These are phyloP conservation scores for Colletotrichum tropicicola DNA, from an alignment of 2,329 filamentous ascomycete genomes.

Conservation along the genomic window DNA sequence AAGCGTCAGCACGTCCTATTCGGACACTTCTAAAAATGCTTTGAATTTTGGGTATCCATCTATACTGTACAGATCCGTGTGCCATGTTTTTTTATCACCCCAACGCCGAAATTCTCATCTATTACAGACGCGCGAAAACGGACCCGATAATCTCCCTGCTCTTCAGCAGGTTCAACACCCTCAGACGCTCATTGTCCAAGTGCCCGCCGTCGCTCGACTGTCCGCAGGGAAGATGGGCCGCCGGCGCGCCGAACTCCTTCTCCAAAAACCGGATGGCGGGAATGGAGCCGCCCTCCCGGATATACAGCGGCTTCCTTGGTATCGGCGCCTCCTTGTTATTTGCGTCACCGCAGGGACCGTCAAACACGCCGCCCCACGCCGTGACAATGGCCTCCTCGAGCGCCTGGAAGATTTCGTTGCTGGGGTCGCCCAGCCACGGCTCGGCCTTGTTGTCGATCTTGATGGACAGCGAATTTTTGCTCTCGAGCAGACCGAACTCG, in stretches of 20 bases:
- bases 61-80: background rate
- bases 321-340: conserved; percentile 33
- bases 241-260: conserved; percentile 90
- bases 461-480: conserved; percentile 82
- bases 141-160: conserved; percentile 90
- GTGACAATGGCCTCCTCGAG: conserved; percentile 86
- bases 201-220: conserved; percentile 95
- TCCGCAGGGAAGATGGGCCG: conserved; percentile 92
- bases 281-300: conserved; percentile 94
- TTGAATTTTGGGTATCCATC: conserved; percentile 26
- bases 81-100: background rate
- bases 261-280: conserved; percentile 94
- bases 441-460: conserved; percentile 94
- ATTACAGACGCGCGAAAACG: conserved; percentile 77
- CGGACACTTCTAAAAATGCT: background rate
- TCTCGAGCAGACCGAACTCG: conserved; percentile 79
- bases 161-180: conserved; percentile 88
- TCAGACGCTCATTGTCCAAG: conserved; percentile 92
- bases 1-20: too few species aligned
- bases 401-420: conserved; percentile 89
- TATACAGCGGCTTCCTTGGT: conserved; percentile 80
- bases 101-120: background rate
- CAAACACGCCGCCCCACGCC: conserved; percentile 76
- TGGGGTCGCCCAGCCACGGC: conserved; percentile 93
- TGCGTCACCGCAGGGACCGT: conserved; percentile 33